Evolutionary conservation across 495 filamentous ascomycete species (phyloP), one percentile per base, ranked within the genome.

Genomic region (Penicillium bialowiezense): DNA sequence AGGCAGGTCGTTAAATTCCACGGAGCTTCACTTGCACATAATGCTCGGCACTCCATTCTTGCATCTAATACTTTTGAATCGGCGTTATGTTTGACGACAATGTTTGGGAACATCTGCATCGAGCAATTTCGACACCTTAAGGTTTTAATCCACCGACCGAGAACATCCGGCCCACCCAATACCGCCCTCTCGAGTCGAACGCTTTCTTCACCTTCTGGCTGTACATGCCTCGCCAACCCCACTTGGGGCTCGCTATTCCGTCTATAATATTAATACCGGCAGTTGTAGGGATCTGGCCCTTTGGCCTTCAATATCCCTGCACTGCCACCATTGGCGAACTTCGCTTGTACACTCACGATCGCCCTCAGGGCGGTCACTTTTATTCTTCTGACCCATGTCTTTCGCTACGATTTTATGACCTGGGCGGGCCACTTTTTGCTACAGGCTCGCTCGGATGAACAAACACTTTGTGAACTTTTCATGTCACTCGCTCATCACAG

Each of bases 261-360:
- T 71, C 63, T 41, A 71, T 74, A 74, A 74, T 74, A 48, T 59
- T 74, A 74, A 74, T 72, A 59, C 61, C 63, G 57, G 69, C 63
- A 58, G 48, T 43, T 34, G 28, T 34, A 41, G 43, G 44, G 43
- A 41, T 50, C 48, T 19, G 51, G 47, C 45, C 50, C 48, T 49
- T 50, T 40, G 24, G 52, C 52, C 41, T 60, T 47, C 50, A 54
- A 52, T 44, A 48, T 41, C 39, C 38, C 60, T 42, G 52, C 44
- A 51, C 43, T 38, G 42, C 44, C 55, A 61, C 59, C 45, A 60
- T 55, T 56, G 64, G 61, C 70, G 63, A 70, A 71, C 44, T 65
- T 74, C 72, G 71, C 68, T 74, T 75, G 63, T 68, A 65, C 64
- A 68, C 58, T 57, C 51, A 37, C 34, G 51, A 54, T 44, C 44